phyloP scores from a whole-genome alignment of 768 basidiomycete species.

The Macrolepiota fuliginosa region DNA sequence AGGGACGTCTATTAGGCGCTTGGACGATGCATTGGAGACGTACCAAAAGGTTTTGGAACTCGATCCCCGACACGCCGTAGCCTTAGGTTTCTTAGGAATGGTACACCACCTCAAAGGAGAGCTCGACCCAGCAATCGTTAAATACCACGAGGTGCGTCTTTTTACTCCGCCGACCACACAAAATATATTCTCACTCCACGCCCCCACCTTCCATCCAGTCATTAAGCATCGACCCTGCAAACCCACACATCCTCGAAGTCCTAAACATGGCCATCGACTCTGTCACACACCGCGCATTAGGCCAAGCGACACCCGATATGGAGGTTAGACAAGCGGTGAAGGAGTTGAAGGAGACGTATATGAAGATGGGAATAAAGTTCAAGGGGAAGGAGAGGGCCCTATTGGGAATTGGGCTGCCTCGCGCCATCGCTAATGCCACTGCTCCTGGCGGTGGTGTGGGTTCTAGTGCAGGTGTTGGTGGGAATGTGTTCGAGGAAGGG shows the following conservation, averaged over 20 bases:
- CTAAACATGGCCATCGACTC: slow-evolving; percentile 76
- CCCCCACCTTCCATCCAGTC: slow-evolving; percentile 47
- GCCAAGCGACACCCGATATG: not conserved
- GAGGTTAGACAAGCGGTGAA: slow-evolving; percentile 10
- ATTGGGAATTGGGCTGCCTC: slow-evolving; percentile 8
- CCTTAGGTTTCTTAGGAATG: slow-evolving; percentile 87
- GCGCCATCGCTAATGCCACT: not conserved
- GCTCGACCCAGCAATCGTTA: slow-evolving; percentile 78
- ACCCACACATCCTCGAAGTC: slow-evolving; percentile 76
- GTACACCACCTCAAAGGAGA: slow-evolving; percentile 76
- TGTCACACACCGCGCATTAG: slow-evolving; percentile 18
- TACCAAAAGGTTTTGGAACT: slow-evolving; percentile 84
- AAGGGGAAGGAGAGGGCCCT: slow-evolving; percentile 12
- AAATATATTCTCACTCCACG: not conserved
- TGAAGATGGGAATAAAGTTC: slow-evolving; percentile 1
- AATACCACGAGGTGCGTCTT: slow-evolving; percentile 82
- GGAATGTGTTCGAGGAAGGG: slow-evolving; percentile 4
- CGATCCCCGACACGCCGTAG: slow-evolving; percentile 79
- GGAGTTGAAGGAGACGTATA: slow-evolving; percentile 9
- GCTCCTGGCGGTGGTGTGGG: not conserved
- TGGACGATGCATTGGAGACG: slow-evolving; percentile 64
- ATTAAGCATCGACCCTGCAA: slow-evolving; percentile 79
- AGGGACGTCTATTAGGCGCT: slow-evolving; percentile 28
- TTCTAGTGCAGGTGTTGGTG: not conserved
- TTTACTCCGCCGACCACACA: not conserved